These are phyloP conservation scores for Pyrus betulifolia DNA, from an alignment of 306 rosid genomes.

Conservation along the genomic window DNA sequence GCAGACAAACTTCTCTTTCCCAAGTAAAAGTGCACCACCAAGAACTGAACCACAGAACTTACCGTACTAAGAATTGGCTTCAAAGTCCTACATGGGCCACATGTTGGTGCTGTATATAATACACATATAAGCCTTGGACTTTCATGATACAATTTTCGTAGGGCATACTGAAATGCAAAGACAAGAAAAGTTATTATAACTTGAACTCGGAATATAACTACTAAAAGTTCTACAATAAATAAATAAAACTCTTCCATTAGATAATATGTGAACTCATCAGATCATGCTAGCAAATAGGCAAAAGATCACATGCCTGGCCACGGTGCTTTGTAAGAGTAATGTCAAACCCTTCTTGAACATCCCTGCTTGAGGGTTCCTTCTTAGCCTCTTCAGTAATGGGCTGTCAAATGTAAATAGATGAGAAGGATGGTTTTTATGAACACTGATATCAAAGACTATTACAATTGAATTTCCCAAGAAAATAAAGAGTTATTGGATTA, in stretches of 20 bases:
- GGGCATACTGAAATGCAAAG: constrained; percentile 61
- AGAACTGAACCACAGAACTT: constrained; percentile 2
- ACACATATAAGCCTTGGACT: constrained; percentile 93
- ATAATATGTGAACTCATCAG: not conserved
- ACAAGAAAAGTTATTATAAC: not conserved
- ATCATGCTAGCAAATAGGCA: not conserved
- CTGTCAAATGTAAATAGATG: constrained; percentile 43
- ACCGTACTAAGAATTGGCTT: constrained; percentile 96
- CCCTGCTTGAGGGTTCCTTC: constrained; percentile 78
- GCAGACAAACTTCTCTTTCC: not conserved
- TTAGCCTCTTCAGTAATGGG: constrained; percentile 77
- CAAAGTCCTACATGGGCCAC: constrained; percentile 93
- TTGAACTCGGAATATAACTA: not conserved
- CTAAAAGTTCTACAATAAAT: not conserved
- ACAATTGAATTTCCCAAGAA: not conserved
- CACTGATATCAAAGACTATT: not conserved
- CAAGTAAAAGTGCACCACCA: not conserved
- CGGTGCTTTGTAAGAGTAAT: constrained; percentile 76
- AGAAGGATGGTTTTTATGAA: not conserved
- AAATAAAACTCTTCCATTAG: not conserved
- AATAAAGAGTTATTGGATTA: not conserved
- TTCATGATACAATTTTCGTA: constrained; percentile 91
- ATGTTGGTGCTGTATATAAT: constrained; percentile 76
- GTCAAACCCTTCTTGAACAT: constrained; percentile 81
- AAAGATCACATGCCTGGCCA: constrained; percentile 57